Evolutionary conservation across 345 rosid species (phyloP).

Genomic region (Populus deltoides): DNA sequence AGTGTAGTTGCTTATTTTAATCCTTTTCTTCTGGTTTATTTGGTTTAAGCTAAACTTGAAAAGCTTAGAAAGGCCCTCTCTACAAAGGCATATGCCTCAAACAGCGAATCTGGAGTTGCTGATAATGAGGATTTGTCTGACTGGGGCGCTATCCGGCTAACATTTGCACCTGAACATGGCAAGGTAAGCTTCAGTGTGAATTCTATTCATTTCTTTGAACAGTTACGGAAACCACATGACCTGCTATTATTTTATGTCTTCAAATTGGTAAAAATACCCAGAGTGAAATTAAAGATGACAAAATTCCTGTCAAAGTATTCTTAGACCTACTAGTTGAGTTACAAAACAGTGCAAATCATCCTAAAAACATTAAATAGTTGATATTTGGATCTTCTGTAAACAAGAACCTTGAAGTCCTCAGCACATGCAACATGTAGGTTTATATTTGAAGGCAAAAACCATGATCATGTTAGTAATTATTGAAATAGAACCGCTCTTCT

Average conservation of each 20-base stretch:
- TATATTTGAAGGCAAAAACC: background rate
- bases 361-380: background rate
- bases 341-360: background rate
- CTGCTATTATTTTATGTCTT: background rate
- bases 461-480: background rate
- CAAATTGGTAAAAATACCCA: background rate
- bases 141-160: slow-evolving; percentile 60
- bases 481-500: background rate
- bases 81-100: slow-evolving; percentile 41
- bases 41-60: slow-evolving; percentile 81
- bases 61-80: slow-evolving; percentile 61
- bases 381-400: background rate
- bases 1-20: background rate
- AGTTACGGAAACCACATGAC: background rate
- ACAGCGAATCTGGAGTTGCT: slow-evolving; percentile 39
- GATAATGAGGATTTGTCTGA: slow-evolving; percentile 64
- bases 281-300: background rate
- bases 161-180: slow-evolving; percentile 62
- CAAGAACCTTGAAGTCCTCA: background rate
- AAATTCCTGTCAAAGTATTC: too few relatives aligned
- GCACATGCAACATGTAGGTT: background rate
- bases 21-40: background rate
- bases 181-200: slow-evolving; percentile 45
- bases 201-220: background rate
- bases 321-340: background rate